A percentile compares a stretch with the other conserved stretches of the same genome.
Conservation (phyloP, 2,329 filamentous ascomycete genomes). For the Paecilomyces dactylethromorphus region DNA sequence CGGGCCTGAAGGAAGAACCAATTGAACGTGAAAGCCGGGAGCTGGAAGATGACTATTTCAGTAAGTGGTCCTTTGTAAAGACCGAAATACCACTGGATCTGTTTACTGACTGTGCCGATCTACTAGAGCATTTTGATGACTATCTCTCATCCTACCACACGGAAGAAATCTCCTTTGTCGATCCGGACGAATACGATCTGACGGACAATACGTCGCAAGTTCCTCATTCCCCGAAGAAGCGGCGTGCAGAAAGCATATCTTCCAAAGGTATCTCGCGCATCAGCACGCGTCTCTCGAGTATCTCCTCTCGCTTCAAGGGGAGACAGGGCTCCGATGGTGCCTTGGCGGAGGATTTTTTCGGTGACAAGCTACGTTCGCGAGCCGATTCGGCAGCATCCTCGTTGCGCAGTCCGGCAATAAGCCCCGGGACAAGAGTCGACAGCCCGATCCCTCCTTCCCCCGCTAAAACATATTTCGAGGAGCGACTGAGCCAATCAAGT, state of each 20-base stretch:
- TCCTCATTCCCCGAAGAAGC: constrained; percentile 50
- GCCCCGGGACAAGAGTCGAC: constrained; percentile 39
- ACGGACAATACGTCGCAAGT: constrained; percentile 59
- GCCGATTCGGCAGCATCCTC: constrained; percentile 37
- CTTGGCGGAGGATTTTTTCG: constrained; percentile 20
- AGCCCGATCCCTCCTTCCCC: constrained; percentile 55
- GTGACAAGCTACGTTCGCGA: constrained; percentile 31
- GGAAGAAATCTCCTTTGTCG: constrained; percentile 23
- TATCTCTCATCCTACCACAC: constrained; percentile 14
- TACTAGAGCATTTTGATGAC: constrained; percentile 30
- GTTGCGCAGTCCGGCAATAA: constrained; percentile 27
- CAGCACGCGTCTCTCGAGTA: constrained; percentile 62
- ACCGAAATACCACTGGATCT: constrained; percentile 3
- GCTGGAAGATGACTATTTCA: constrained; percentile 59
- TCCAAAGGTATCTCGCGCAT: constrained; percentile 58
- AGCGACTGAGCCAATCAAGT: constrained; percentile 45
- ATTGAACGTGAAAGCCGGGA: constrained; percentile 56
- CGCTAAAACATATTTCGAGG: constrained; percentile 56
- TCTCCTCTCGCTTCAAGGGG: constrained; percentile 47
- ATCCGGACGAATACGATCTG: constrained; percentile 38
- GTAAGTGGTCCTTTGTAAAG: constrained; percentile 48
- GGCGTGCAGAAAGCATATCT: constrained; percentile 42
- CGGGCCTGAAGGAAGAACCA: constrained; percentile 80
- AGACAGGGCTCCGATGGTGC: constrained; percentile 29
- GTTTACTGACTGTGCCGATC: constrained; percentile 3